phyloP scores from a whole-genome alignment of 2,329 filamentous ascomycete genomes.

The Apiospora koreana region DNA sequence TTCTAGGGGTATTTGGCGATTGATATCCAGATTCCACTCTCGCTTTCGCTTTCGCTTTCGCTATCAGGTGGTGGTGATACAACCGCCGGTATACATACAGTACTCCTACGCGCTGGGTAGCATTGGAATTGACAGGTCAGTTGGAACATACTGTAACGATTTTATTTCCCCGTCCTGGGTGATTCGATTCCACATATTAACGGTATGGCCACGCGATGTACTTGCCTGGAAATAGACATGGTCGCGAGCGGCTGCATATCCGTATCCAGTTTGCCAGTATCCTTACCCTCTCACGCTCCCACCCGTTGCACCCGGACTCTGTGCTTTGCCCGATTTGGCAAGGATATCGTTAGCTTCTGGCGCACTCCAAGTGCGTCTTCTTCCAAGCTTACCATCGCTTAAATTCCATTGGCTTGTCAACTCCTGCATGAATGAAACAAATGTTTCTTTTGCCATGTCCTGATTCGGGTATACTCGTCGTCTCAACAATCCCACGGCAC shows the following conservation, averaged over 20 bases:
- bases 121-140: no score
- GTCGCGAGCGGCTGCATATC: not conserved
- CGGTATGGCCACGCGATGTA: not conserved
- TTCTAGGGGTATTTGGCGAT: not conserved
- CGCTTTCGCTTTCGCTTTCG: no score
- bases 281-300: not conserved
- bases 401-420: not conserved
- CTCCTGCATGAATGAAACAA: not conserved
- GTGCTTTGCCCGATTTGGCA: not conserved
- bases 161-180: not conserved
- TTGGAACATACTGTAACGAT: no score
- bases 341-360: not conserved
- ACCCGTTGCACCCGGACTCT: not conserved
- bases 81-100: no score
- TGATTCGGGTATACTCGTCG: not conserved
- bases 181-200: not conserved
- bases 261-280: no score
- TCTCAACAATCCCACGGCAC: not conserved
- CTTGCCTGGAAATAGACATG: not conserved
- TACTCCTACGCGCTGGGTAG: no score
- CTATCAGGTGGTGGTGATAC: no score
- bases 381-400: not conserved
- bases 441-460: not conserved
- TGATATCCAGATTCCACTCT: not conserved
- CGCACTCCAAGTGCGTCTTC: not conserved